Base-by-base conservation (phyloP, 495 filamentous ascomycete genomes). In the Sphaerosporella brunnea region DNA sequence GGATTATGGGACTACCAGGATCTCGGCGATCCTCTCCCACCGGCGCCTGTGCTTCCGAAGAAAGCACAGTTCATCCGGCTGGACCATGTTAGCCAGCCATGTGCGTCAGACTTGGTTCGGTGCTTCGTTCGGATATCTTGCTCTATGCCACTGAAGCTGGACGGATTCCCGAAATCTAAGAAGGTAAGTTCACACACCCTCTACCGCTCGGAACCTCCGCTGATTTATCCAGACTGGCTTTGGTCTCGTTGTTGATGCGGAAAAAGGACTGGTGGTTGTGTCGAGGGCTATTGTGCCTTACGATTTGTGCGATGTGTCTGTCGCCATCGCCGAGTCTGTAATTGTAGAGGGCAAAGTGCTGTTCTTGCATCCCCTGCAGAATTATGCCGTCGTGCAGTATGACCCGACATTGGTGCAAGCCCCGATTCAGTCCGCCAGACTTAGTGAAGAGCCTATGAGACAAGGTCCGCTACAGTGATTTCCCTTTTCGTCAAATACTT, bases 321-420 rank as follows among this genome's bases (percentile, higher is more conserved):
- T 96, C 60, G 94, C 86, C 4, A 84, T 99, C 46, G 90, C 90
- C 13, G 92, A 99, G 57, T 93, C 85, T 11, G 80, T 96, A 55
- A 82, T 95, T 45, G 82, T 96, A 13, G 79, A 82, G 48, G 90
- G 82, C 49, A 94, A 92, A 63, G 82, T 99, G 13, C 69, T 94
- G 18, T 99, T 99, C 69, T 71, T 99, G 67, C 90, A 99, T 63
- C 90, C 90, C n/a, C 68, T 96, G 24, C 92, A 95, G 60, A 99
- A 99, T 63, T 99, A 95, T 65, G 80, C 79, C 51, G 80, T 99
- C 55, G 73, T 99, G 47, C 81, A 92, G 64, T 99, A 96, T 60
- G 90, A 99, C 63, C 82, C 92, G 1, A 77, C 72, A 26, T 74
- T 99, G 1, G 92, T 96, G 36, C 74, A 92, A 54, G 90, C 92